phyloP scores from a whole-genome alignment of 208 protist species.

The Trypanosoma caninum region DNA sequence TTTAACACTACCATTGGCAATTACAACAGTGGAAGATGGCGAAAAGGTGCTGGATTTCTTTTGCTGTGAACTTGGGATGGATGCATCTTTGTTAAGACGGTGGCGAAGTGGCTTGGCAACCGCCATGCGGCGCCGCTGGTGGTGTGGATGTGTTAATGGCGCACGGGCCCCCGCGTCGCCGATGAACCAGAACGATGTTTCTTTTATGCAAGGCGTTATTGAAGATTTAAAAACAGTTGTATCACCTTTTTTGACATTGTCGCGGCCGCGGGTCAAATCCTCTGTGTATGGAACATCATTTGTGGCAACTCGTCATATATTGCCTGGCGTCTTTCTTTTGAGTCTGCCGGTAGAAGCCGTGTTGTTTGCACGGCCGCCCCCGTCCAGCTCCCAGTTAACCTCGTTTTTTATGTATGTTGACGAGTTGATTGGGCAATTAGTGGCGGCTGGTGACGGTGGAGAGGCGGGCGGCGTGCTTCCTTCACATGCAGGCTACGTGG shows the following conservation, averaged over 20 bases:
- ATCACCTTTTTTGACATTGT: conserved; percentile 65
- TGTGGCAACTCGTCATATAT: conserved; percentile 53
- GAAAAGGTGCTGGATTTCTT: conserved; percentile 52
- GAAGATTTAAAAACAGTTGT: conserved; percentile 41
- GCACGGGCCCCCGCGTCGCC: not conserved
- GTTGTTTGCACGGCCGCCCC: conserved; percentile 63
- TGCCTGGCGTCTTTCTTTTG: conserved; percentile 73
- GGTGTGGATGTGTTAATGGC: not conserved
- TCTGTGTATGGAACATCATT: conserved; percentile 45
- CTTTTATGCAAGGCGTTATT: conserved; percentile 42
- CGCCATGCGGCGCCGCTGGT: conserved; percentile 32
- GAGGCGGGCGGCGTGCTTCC: conserved; percentile 15
- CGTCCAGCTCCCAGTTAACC: conserved; percentile 41
- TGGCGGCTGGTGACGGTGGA: conserved; percentile 31
- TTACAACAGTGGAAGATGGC: conserved; percentile 33
- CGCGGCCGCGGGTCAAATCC: conserved; percentile 22
- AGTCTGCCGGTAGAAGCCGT: conserved; percentile 66
- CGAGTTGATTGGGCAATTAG: conserved; percentile 68
- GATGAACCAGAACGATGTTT: conserved; percentile 33
- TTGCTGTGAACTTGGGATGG: conserved; percentile 66
- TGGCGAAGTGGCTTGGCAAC: conserved; percentile 40
- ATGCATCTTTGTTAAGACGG: conserved; percentile 27
- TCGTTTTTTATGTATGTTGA: conserved; percentile 75
- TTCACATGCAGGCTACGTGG: conserved; percentile 61
- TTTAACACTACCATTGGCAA: conserved; percentile 24